Base-by-base conservation (phyloP, 441 rosid genomes). In the Jatropha podagrica region DNA sequence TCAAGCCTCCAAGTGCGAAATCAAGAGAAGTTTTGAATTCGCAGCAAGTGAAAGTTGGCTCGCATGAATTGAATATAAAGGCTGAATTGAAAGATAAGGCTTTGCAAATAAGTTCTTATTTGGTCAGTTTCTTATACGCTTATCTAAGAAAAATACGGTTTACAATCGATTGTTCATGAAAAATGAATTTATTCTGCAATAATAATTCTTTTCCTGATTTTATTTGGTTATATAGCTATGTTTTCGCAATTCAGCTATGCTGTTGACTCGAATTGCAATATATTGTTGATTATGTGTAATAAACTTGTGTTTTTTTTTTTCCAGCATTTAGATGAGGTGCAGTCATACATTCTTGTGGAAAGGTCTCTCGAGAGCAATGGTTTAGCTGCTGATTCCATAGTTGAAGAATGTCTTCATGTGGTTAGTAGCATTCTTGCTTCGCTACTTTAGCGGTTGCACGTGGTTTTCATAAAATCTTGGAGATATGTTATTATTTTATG, bases 251-350 rank as follows among this genome's bases (percentile, higher is more conserved):
- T 32, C 26, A 27, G 2, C n/a, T 38, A 55, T 3, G 15, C n/a
- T 18, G 55, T 55, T 14, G 26, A 48, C 12, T 74, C 69, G 7
- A 32, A 11, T 69, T 5, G 42, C 44, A 48, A 72, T 79, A 27
- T 72, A 20, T 62, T 46, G 44, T 55, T 56, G 37, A 26, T 59
- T 26, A 10, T 59, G 38, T 4, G 5, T 11, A 23, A 10, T 59
- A 59, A 59, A n/a, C 2, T 37, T 63, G 2, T 27, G 3, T 38
- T 41, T 67, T 23, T 58, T 20, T 52, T 7, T 5, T 68, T 62
- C 23, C 89, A 96, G 99, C 81, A 80, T 79, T 90, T 96, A 74
- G 99, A 94, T 86, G 98, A 92, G 86, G 91, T 96, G 81, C 98
- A 96, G 69, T 85, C 98, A 0, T 96, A 96, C 80, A 92, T 94